A percentile compares a stretch with the other conserved stretches of the same genome.
These are phyloP conservation scores for Phoenix dactylifera DNA, from an alignment of 176 grass and related monocot species.

Conservation along the genomic window DNA sequence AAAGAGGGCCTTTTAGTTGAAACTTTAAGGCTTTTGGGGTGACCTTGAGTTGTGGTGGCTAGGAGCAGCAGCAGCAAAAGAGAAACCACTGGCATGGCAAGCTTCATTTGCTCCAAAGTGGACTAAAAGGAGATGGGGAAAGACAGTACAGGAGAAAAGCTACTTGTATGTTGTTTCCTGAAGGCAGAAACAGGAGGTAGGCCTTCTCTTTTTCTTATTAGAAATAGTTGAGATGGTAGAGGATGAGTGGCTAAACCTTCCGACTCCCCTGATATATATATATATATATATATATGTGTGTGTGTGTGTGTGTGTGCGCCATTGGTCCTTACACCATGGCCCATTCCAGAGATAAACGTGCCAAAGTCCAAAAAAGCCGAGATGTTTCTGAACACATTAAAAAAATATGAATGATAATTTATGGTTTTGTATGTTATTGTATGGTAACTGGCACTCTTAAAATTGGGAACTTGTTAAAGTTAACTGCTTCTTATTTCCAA, in stretches of 20 bases:
- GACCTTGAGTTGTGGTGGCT: conserved; percentile 52
- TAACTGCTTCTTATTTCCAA: conserved; percentile 13
- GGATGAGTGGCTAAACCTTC: conserved; percentile 12
- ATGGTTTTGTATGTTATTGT: conserved; percentile 1
- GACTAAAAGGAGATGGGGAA: background rate
- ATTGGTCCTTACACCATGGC: too few relatives aligned
- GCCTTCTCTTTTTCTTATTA: background rate
- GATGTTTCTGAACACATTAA: conserved; percentile 6
- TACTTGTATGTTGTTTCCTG: too few relatives aligned
- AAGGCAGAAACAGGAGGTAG: too few relatives aligned
- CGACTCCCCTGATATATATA: conserved; percentile 28
- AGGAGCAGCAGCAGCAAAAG: conserved; percentile 45
- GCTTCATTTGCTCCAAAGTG: conserved; percentile 41
- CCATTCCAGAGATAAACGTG: conserved; percentile 20
- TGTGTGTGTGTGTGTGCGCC: too few relatives aligned
- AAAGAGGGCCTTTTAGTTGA: too few relatives aligned
- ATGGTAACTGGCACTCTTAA: conserved; percentile 38
- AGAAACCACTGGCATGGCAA: conserved; percentile 25
- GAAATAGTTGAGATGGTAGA: conserved; percentile 11
- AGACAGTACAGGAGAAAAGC: background rate
- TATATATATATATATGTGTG: too few relatives aligned
- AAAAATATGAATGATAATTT: conserved; percentile 1
- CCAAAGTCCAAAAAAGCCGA: background rate
- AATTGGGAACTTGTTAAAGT: conserved; percentile 29
- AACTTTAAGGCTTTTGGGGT: background rate